Evolutionary conservation across 208 protist species (phyloP).

Genomic region (Crithidia acanthocephali): DNA sequence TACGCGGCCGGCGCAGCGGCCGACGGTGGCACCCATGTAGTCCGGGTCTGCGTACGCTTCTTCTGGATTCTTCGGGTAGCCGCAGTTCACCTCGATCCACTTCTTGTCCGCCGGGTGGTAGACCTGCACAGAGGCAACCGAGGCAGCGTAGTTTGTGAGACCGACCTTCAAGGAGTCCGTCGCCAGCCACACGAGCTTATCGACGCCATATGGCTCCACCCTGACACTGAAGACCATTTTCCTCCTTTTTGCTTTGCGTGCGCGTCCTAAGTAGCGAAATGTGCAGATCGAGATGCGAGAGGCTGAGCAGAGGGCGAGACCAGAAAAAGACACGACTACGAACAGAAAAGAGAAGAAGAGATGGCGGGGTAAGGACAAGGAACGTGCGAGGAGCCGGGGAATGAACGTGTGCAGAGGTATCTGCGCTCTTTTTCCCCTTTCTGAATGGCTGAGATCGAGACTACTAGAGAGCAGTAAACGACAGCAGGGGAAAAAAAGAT

Average conservation of each 20-base stretch:
- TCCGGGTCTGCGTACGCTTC: slow-evolving; percentile 39
- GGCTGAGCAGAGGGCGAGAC: too few relatives aligned
- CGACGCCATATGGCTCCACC: slow-evolving; percentile 46
- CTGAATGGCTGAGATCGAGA: background rate
- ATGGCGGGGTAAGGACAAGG: too few relatives aligned
- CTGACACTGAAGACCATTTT: slow-evolving; percentile 36
- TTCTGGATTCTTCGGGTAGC: slow-evolving; percentile 58
- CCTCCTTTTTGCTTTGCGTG: background rate
- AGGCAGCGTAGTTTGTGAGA: slow-evolving; percentile 59
- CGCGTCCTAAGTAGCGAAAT: too few relatives aligned
- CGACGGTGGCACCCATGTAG: slow-evolving; percentile 69
- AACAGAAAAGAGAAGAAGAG: too few relatives aligned
- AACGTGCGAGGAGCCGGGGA: too few relatives aligned
- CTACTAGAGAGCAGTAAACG: too few relatives aligned
- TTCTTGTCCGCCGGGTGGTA: slow-evolving; percentile 22
- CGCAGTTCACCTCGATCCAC: slow-evolving; percentile 69
- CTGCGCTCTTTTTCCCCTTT: background rate
- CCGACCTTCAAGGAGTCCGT: slow-evolving; percentile 40
- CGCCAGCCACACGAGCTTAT: slow-evolving; percentile 47
- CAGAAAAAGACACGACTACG: too few relatives aligned
- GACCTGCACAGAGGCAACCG: slow-evolving; percentile 53
- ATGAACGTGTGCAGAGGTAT: too few relatives aligned
- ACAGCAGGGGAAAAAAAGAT: too few relatives aligned
- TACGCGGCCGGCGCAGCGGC: slow-evolving; percentile 71
- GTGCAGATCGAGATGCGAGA: too few relatives aligned